Conservation (phyloP, 768 basidiomycete genomes). For the Termitomyces bulborhizus region DNA sequence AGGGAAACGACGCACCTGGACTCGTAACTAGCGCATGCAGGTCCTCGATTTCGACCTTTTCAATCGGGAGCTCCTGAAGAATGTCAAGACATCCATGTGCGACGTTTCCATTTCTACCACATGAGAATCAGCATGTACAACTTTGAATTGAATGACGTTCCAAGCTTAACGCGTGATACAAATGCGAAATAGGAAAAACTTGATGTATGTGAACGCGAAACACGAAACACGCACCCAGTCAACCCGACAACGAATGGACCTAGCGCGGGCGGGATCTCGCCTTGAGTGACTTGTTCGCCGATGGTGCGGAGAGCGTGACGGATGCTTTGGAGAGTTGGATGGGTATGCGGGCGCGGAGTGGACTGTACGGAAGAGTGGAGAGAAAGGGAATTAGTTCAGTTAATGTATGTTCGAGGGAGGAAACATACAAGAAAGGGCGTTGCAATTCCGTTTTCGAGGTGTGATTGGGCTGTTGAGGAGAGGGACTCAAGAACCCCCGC, state of each 20-base stretch:
- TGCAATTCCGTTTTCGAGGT: conserved; percentile 72
- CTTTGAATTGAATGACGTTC: no score
- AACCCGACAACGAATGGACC: conserved; percentile 80
- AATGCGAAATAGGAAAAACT: no score
- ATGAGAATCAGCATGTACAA: neutral
- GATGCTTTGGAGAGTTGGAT: conserved; percentile 48
- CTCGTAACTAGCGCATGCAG: conserved; percentile 50
- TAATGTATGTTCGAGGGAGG: neutral
- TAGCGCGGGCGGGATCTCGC: conserved; percentile 54
- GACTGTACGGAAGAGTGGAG: conserved; percentile 26
- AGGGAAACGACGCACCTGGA: neutral
- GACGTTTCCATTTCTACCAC: conserved; percentile 70
- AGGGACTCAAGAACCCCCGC: conserved; percentile 83
- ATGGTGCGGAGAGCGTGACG: conserved; percentile 49
- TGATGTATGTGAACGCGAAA: neutral
- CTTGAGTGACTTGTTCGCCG: conserved; percentile 45
- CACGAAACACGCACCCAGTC: conserved; percentile 55
- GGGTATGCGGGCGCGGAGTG: conserved; percentile 76
- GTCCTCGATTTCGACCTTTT: conserved; percentile 48
- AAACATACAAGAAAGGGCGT: conserved; percentile 74
- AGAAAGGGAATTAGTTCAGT: neutral
- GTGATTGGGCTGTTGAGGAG: conserved; percentile 68
- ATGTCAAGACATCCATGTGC: conserved; percentile 72
- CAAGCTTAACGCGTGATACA: no score
- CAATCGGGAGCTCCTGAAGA: conserved; percentile 63